Evolutionary conservation across 1,284 basidiomycete species (phyloP), one percentile per base, ranked within the genome.

Genomic region (Marasmius fiardii): DNA sequence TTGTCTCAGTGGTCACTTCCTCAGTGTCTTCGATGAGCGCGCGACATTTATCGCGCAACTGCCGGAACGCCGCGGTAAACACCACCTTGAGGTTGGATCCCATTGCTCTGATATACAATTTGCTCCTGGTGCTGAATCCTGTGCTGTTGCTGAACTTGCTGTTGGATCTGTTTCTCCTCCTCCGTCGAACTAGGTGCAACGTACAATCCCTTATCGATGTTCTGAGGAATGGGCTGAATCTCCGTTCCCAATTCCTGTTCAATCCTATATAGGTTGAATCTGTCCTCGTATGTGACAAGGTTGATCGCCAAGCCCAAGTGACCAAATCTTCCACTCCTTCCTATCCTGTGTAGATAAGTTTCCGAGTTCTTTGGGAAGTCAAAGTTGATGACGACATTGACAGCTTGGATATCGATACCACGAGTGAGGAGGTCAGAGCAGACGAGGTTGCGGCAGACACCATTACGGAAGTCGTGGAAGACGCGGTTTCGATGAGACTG

Each of bases 331-430:
- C 97, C 97, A 8, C 93, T 95, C 61, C 96, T 93, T 72, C 96
- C 96, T 68, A 98, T 96, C 60, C 95, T 88, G 74, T 99, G 96
- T 31, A 99, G 85, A 74, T 99, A 99, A 2, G 95, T 98, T 74
- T 99, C 96, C 56, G 93, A 92, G 68, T 96, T 98, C 82, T 98
- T 97, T 60, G 96, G 96, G 75, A 99, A 98, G 73, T 98, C 95
- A 71, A 99, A 99, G 79, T 98, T 98, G 82, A 99, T 98, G 67
- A 99, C 96, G 66, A 98, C 96, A 73, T 99, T 99, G 61, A 99
- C 96, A 45, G 96, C 96, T 77, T 98, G 95, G 70, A 99, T 98
- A 74, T 98, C 97, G 44, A 99, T 99, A 80, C 96, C 96, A 67
- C 97, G 92, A 8, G 96, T 99, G 66, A 99, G 86, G 59, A 99